phyloP scores from a whole-genome alignment of 1,284 basidiomycete genomes.

The Pisolithus thermaeus region DNA sequence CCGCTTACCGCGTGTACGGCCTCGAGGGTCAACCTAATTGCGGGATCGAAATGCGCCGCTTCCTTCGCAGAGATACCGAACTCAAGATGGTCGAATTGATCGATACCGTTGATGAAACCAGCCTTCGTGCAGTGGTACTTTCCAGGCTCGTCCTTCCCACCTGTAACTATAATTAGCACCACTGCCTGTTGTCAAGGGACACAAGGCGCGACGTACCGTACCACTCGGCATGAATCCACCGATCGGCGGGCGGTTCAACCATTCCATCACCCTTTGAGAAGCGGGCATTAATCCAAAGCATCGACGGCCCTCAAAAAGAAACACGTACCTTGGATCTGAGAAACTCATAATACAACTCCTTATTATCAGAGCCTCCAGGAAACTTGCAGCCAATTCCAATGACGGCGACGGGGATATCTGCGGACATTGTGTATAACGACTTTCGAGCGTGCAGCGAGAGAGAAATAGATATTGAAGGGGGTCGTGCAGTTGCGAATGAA shows the following conservation, averaged over 20 bases:
- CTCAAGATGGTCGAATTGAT: slow-evolving; percentile 26
- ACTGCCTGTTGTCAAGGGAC: neutral
- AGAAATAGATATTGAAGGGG: neutral
- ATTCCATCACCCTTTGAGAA: slow-evolving; percentile 24
- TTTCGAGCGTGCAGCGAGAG: neutral
- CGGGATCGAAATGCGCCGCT: slow-evolving; percentile 21
- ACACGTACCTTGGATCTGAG: slow-evolving; percentile 22
- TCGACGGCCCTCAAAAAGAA: neutral
- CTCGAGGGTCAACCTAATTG: slow-evolving; percentile 18
- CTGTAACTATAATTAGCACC: slow-evolving; percentile 1
- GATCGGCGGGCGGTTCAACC: slow-evolving; percentile 18
- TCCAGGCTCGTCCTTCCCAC: slow-evolving; percentile 23
- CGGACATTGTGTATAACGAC: slow-evolving; percentile 16
- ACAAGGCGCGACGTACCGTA: slow-evolving; percentile 16
- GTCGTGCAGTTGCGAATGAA: neutral
- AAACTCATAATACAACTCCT: slow-evolving; percentile 25
- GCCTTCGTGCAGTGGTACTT: slow-evolving; percentile 23
- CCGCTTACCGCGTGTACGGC: slow-evolving; percentile 20
- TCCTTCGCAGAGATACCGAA: slow-evolving; percentile 29
- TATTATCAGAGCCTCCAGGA: slow-evolving; percentile 26
- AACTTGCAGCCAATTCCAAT: slow-evolving; percentile 29
- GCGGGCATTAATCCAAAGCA: neutral
- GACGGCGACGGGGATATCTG: slow-evolving; percentile 23
- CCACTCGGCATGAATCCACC: slow-evolving; percentile 27
- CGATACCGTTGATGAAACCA: slow-evolving; percentile 26